Evolutionary conservation across 2,329 filamentous ascomycete species (phyloP), one percentile per base, ranked within the genome.

Genomic region (Ophiostoma himal-ulmi): DNA sequence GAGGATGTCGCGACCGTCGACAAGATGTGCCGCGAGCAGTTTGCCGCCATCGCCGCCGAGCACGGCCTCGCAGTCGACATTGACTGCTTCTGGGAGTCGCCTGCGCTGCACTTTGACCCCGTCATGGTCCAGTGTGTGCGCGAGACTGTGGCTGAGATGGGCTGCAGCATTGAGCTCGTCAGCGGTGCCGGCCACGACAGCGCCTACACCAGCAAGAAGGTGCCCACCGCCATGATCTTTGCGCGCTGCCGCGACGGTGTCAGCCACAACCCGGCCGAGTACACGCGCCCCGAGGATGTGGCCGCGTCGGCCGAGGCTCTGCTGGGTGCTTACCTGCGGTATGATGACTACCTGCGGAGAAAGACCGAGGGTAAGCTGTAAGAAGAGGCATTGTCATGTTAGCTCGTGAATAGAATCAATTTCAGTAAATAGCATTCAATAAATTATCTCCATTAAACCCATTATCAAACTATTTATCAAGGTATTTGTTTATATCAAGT

Each of bases 191-290:
- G 82, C 1, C 81, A 81, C 62, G 82, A 81, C 74, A 88, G 85
- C 73, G 87, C 89, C 4, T 87, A 88, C 73, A 84, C 87, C 3
- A 87, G 83, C 66, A 83, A 83, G 73, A 80, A 81, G 41, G 86
- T 85, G 64, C 88, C 88, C n/a, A 89, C 87, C 1, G 84, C 85
- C 60, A 90, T 90, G 88, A 86, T 90, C 34, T 90, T 90, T 75
- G 85, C 89, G 20, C 87, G 87, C 6, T 89, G 86, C 74, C 83
- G 81, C 75, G 84, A 88, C 74, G 88, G 88, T 1, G 78, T 90
- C 22, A 88, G 85, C 75, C 88, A 90, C 76, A 85, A 89, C 75
- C 88, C 88, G 1, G 82, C 84, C 60, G 88, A 90, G 75, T 89
- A 86, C 75, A 86, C 85, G 54, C 83, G 83, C 54, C 81, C 83